These are phyloP conservation scores for Pinus albicaulis DNA, from an alignment of 75 land plant species.

Conservation along the genomic window DNA sequence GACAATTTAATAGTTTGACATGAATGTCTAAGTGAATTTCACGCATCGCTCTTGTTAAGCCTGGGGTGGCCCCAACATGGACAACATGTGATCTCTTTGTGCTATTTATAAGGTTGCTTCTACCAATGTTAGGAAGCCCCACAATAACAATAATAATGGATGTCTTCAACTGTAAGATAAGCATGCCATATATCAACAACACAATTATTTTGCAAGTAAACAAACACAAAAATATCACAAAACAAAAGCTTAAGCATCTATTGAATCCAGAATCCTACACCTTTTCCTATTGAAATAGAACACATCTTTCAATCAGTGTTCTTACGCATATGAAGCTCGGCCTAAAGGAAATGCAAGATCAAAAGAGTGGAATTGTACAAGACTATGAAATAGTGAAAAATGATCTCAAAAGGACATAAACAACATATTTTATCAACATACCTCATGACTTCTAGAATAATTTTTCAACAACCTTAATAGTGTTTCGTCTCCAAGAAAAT, in stretches of 20 bases:
- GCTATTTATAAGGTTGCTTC: conserved; percentile 93
- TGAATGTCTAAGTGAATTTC: conserved; percentile 95
- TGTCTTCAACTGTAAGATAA: conserved; percentile 73
- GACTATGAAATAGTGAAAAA: too few relatives aligned
- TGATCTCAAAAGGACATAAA: background rate
- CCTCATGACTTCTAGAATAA: conserved; percentile 88
- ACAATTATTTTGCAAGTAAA: too few relatives aligned
- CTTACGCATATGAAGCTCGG: too few relatives aligned
- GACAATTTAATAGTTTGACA: conserved; percentile 91
- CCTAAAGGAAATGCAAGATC: too few relatives aligned
- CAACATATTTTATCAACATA: too few relatives aligned
- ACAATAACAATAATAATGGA: conserved; percentile 92
- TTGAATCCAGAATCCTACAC: too few relatives aligned
- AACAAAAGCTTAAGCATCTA: background rate
- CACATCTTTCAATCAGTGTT: too few relatives aligned
- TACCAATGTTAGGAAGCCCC: conserved; percentile 97
- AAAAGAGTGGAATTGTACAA: background rate
- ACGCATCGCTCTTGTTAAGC: conserved; percentile 89
- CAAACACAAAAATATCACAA: too few relatives aligned
- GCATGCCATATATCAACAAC: too few relatives aligned
- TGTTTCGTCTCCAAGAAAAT: conserved; percentile 95
- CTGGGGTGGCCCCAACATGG: conserved; percentile 93
- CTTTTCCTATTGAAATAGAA: too few relatives aligned
- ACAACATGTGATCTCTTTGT: conserved; percentile 76
- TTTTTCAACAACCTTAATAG: conserved; percentile 87